These are phyloP conservation scores for Hemerocallis citrina DNA, from an alignment of 106 monocot species.

Conservation along the genomic window DNA sequence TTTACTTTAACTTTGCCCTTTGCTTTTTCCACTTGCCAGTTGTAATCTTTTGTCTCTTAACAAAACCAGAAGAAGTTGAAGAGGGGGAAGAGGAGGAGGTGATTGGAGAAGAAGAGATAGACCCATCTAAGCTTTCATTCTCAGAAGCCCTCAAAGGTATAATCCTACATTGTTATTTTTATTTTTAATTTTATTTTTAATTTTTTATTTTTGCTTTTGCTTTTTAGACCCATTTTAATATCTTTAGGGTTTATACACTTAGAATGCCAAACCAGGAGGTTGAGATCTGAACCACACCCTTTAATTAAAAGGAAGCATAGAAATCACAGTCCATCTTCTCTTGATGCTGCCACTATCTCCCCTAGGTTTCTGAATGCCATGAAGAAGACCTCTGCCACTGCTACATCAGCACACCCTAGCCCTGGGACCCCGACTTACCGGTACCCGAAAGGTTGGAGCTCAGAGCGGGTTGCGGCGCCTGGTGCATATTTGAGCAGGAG, in stretches of 20 bases:
- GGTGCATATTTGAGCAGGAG: slow-evolving; percentile 26
- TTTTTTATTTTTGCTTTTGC: no score
- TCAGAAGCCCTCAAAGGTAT: slow-evolving; percentile 24
- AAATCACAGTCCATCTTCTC: slow-evolving; percentile 28
- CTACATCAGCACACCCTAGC: slow-evolving; percentile 33
- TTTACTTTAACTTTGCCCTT: no score
- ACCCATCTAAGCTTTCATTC: slow-evolving; percentile 20
- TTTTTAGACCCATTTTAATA: no score
- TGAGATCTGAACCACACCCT: slow-evolving; percentile 26
- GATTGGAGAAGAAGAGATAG: background rate
- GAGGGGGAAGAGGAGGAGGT: no score
- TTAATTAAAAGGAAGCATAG: slow-evolving; percentile 10
- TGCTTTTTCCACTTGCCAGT: no score
- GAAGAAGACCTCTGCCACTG: slow-evolving; percentile 23
- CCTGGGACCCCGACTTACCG: slow-evolving; percentile 50
- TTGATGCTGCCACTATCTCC: slow-evolving; percentile 44
- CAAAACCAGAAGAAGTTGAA: no score
- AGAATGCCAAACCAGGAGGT: slow-evolving; percentile 58
- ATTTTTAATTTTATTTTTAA: background rate
- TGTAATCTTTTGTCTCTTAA: no score
- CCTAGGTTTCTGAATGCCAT: slow-evolving; percentile 32
- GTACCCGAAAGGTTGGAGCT: slow-evolving; percentile 55
- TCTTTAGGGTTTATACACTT: no score
- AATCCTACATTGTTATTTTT: background rate
- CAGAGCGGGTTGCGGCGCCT: no score